Evolutionary conservation across 1,139 yeast genomes (phyloP), one percentile per base, ranked within the genome.

Genomic region (Hansenula lynferdii): DNA sequence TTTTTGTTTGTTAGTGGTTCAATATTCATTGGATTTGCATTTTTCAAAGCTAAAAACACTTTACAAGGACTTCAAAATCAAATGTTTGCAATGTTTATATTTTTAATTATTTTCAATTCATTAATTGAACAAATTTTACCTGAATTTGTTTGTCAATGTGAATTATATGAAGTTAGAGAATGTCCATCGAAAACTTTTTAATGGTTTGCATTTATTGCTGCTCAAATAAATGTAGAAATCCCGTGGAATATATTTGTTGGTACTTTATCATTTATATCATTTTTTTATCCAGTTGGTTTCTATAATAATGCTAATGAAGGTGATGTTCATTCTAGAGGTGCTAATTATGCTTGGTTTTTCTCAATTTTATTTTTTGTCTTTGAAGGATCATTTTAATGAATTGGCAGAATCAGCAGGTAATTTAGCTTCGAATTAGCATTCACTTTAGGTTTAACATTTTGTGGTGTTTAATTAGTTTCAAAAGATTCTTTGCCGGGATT

Each of bases 91-190:
- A 58, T 81, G 37, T 85, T 85, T 65, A 82, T 84, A 87, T 72
- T 80, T 49, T 59, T 77, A 42, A 71, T 78, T 50, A 69, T 79
- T 37, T 72, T 81, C 62, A 74, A 74, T 46, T 79, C 86, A 31
- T 54, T 83, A 46, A 58, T 80, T 40, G 84, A 85, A 60, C 95
- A 86, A 60, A 75, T 80, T 67, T 65, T 85, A 54, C 94, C 95
- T 31, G 67, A 73, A 41, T 85, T 71, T 56, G 80, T 82, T 36
- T 60, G 65, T 35, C 95, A 84, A 60, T 77, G 96, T 63, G 79
- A 79, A 50, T 66, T 89, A 35, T 89, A 85, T 58, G 96, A 86
- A 58, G 90, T 82, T n/a, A 77, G 96, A 58, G 97, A 89, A 61
- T 77, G 95, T 30, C 96, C 96, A 11, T 80, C 76, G 45, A 77